phyloP scores from a whole-genome alignment of 257 asterid genomes.

The Penstemon newberryi region DNA sequence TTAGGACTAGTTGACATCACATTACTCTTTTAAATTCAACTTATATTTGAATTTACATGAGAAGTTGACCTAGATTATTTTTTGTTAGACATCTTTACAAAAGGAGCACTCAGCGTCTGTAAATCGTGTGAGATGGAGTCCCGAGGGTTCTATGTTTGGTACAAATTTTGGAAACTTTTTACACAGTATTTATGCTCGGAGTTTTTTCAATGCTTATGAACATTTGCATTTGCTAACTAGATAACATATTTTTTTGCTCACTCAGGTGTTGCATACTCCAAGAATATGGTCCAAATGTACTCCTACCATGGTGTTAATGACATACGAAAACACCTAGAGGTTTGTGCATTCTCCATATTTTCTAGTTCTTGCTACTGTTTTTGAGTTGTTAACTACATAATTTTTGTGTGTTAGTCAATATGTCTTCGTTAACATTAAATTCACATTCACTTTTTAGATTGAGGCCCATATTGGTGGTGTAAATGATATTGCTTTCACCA shows the following conservation, averaged over 20 bases:
- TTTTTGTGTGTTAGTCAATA: background rate
- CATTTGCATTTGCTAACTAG: background rate
- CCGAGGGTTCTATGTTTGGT: constrained; percentile 62
- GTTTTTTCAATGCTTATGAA: no score
- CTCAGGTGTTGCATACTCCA: constrained; percentile 66
- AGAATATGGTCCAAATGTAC: constrained; percentile 58
- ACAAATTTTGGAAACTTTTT: constrained; percentile 22
- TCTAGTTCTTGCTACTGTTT: background rate
- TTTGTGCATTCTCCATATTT: constrained; percentile 23
- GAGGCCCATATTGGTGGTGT: constrained; percentile 70
- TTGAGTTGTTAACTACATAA: background rate
- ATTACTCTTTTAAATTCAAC: background rate
- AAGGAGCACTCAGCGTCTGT: constrained; percentile 52
- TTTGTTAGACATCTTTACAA: constrained; percentile 48
- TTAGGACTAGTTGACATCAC: background rate
- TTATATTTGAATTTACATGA: background rate
- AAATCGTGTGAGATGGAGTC: constrained; percentile 65
- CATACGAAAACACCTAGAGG: constrained; percentile 63
- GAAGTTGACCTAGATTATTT: background rate
- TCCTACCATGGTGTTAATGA: constrained; percentile 58
- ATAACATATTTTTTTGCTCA: background rate
- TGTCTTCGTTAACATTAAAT: background rate
- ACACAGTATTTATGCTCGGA: background rate
- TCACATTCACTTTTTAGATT: constrained; percentile 40
- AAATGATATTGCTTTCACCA: constrained; percentile 64